Evolutionary conservation across 2,329 filamentous ascomycete species (phyloP), one percentile per base, ranked within the genome.

Genomic region (Ceratocystis papillata): DNA sequence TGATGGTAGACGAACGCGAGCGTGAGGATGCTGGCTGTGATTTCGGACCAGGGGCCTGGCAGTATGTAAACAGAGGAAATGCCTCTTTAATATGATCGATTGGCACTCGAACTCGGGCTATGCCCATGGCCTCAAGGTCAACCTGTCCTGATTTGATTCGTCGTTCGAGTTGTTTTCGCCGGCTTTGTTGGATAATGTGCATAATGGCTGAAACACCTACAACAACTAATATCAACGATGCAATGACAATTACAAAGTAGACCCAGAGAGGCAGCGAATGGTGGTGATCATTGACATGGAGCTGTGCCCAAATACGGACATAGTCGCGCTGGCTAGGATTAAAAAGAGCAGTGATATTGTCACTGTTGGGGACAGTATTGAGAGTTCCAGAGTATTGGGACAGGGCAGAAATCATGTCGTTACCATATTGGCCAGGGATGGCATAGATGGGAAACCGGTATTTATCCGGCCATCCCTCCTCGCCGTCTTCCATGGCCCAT

Each of bases 381-480:
- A 93, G 75, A 71, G 88, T 87, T 41, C 89, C 89, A 3, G 90
- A 95, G 74, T 96, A 96, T 28, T 82, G 76, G 48, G 85, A 83
- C 48, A 95, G 78, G 72, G 90, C 82, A 7, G 81, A 73, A 80
- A 96, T 87, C 75, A 96, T 81, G 44, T 80, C 77, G 12, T 77
- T 74, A 25, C 91, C 93, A 22, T 83, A 80, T 8, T 78, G 75
- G 5, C 88, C 85, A 0, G 90, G 83, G 17, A 97, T 78, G 50
- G 89, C 91, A 75, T 94, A 96, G 12, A 96, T 84, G 0, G 93
- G 92, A 71, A 86, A 96, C 33, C 81, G 79, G 71, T 87, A 87
- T n/a, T 79, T 76, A 1, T 77, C 75, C 73, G 85, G 87, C 91
- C 91, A 96, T n/a, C 77, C 77, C 12, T 81, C 84, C 5, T 65